phyloP scores from a whole-genome alignment of 2,329 filamentous ascomycete species.

The Pestalotiopsis sp. region DNA sequence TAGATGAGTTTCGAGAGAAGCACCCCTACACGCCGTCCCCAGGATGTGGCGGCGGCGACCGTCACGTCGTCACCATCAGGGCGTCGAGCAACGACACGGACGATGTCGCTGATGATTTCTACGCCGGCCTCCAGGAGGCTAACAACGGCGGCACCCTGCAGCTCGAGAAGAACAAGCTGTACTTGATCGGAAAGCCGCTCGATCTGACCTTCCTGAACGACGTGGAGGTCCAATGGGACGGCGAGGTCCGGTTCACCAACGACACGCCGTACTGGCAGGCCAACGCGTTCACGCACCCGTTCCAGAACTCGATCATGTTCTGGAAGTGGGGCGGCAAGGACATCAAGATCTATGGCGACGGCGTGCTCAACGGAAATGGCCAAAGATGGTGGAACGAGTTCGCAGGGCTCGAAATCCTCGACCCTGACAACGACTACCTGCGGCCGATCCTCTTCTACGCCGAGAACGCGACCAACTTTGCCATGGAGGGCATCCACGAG shows the following conservation, averaged over 20 bases:
- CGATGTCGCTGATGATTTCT: constrained; percentile 58
- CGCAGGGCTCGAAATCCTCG: constrained; percentile 44
- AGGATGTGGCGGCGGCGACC: constrained; percentile 15
- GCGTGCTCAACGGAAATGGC: constrained; percentile 58
- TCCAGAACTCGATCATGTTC: constrained; percentile 58
- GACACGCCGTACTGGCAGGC: constrained; percentile 45
- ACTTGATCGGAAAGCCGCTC: constrained; percentile 59
- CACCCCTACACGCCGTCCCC: constrained; percentile 34
- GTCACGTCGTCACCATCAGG: constrained; percentile 48
- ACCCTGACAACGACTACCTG: constrained; percentile 56
- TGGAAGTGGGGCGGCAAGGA: constrained; percentile 66
- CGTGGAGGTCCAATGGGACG: constrained; percentile 59
- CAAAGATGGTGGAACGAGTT: constrained; percentile 46
- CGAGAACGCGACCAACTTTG: constrained; percentile 60
- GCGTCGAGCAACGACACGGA: constrained; percentile 54
- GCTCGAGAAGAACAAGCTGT: constrained; percentile 53
- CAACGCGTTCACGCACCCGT: constrained; percentile 41
- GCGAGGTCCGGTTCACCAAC: constrained; percentile 51
- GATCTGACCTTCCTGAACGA: constrained; percentile 60
- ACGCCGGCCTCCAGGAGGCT: constrained; percentile 53
- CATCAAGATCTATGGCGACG: constrained; percentile 60
- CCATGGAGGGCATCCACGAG: constrained; percentile 58
- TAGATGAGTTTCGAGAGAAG: constrained; percentile 39
- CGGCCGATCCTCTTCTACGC: constrained; percentile 63
- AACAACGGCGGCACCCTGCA: constrained; percentile 61